A percentile compares a stretch with the other conserved stretches of the same genome.
Conservation (phyloP, 139 green algal genomes). For the Chlorella vulgaris region DNA sequence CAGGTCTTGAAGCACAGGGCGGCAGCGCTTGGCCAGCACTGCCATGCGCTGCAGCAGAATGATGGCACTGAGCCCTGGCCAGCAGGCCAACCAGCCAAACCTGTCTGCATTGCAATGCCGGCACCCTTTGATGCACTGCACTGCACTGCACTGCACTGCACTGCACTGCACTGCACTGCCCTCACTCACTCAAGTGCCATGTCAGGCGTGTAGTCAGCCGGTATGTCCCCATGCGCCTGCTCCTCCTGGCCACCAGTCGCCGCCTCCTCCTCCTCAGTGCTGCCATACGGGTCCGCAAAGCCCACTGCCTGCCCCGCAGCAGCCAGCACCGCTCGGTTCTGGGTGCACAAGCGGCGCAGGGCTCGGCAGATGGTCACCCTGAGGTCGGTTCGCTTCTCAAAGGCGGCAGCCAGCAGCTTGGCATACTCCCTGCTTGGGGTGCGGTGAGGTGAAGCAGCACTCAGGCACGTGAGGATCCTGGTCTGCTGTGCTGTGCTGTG, state of each 20-base stretch:
- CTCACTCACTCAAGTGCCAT: neutral
- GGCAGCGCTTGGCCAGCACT: too few relatives aligned
- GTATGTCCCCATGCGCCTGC: constrained; percentile 30
- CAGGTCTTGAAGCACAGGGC: too few relatives aligned
- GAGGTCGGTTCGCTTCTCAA: constrained; percentile 74
- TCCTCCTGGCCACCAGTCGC: neutral
- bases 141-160: too few relatives aligned
- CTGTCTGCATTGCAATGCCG: too few relatives aligned
- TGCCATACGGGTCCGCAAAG: constrained; percentile 8
- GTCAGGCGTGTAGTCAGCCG: constrained; percentile 33
- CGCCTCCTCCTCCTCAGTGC: constrained; percentile 38
- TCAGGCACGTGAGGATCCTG: too few relatives aligned
- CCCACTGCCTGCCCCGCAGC: constrained; percentile 10
- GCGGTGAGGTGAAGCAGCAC: neutral
- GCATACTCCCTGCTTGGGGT: constrained; percentile 38
- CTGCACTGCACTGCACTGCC: too few relatives aligned
- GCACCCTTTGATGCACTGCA: too few relatives aligned
- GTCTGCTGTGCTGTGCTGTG: neutral
- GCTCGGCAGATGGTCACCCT: constrained; percentile 59
- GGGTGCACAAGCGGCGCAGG: constrained; percentile 56
- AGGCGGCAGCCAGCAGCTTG: constrained; percentile 59
- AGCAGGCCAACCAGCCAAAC: too few relatives aligned
- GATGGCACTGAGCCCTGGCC: too few relatives aligned
- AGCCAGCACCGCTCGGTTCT: constrained; percentile 38
- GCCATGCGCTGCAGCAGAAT: too few relatives aligned